Evolutionary conservation across 176 grass and related monocot species (phyloP), one percentile per base, ranked within the genome.

Genomic region (Cenchrus americanus): DNA sequence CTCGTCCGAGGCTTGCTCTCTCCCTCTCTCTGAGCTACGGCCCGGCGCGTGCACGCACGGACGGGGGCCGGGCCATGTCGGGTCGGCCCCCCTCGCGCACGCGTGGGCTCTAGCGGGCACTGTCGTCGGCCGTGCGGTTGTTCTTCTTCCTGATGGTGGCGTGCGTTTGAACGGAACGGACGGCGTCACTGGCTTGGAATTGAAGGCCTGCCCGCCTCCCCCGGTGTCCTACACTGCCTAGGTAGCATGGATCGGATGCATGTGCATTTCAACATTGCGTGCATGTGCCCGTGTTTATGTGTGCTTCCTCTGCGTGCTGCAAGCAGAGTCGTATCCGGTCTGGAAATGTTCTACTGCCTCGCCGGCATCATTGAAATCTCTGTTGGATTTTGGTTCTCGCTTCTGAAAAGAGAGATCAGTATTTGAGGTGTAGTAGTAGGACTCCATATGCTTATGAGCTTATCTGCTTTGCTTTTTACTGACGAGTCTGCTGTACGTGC

Each of bases 41-140:
- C 21, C 83, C 71, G 83, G 88, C 64, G 74, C 79, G 59, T 83
- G 88, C 84, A 67, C 6, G 13, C 73, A 82, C 10, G 3, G n/a
- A 27, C 53, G 59, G 23, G 22, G 43, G 77, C 18, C 62, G 62
- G 55, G 15, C 34, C 34, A 37, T 37, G 34, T 37, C 34, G 34
- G 34, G 34, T 4, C 34, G 34, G 76, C 15, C 24, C 1, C 73
- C 75, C 15, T 51, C 26, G 83, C 83, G 83, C 79, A 63, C 73
- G 88, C 73, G 71, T 73, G 78, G 62, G 58, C 75, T 59, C 62
- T 22, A 44, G n/a, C 32, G 41, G 5, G 5, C 75, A 18, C 57
- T 59, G 81, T 72, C 48, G 47, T 47, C 8, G 24, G 23, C 70
- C 70, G 47, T 37, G 63, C 53, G 2, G 27, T 6, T 74, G 77